Conservation (phyloP, 2,329 filamentous ascomycete species). For the Arthroderma uncinatum region DNA sequence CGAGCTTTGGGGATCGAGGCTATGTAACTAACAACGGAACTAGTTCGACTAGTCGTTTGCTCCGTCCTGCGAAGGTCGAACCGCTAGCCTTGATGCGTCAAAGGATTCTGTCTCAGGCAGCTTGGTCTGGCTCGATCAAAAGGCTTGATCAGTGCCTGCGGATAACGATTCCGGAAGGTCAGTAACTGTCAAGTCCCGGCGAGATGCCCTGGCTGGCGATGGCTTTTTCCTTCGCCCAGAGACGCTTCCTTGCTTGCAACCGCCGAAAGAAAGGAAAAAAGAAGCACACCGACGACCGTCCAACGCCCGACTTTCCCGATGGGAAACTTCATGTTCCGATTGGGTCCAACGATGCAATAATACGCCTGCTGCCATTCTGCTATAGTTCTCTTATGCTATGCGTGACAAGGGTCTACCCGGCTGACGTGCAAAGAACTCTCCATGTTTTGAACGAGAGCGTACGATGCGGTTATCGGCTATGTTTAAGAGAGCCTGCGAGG, state of each 20-base stretch:
- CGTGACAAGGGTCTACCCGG: background rate
- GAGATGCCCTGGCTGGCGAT: background rate
- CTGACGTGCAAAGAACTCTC: background rate
- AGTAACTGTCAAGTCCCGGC: background rate
- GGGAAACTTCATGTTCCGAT: constrained; percentile 1
- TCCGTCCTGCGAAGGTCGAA: background rate
- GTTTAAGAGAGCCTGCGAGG: background rate
- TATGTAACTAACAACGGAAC: background rate
- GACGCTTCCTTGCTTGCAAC: background rate
- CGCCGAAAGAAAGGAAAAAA: background rate
- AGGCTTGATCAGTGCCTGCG: background rate
- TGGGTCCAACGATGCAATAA: background rate
- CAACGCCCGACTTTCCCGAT: background rate
- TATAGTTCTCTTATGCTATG: background rate
- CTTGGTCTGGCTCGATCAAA: background rate
- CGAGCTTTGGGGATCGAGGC: constrained; percentile 2
- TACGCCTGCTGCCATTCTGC: background rate
- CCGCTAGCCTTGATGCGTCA: background rate
- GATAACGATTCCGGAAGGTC: constrained; percentile 4
- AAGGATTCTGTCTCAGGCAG: background rate
- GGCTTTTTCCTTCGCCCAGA: background rate
- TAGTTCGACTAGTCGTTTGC: background rate
- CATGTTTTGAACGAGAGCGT: background rate
- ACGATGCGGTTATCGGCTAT: background rate
- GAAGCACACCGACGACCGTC: background rate